Base-by-base conservation (phyloP, 768 basidiomycete genomes). In the Chalciporus sphaerocephalus region DNA sequence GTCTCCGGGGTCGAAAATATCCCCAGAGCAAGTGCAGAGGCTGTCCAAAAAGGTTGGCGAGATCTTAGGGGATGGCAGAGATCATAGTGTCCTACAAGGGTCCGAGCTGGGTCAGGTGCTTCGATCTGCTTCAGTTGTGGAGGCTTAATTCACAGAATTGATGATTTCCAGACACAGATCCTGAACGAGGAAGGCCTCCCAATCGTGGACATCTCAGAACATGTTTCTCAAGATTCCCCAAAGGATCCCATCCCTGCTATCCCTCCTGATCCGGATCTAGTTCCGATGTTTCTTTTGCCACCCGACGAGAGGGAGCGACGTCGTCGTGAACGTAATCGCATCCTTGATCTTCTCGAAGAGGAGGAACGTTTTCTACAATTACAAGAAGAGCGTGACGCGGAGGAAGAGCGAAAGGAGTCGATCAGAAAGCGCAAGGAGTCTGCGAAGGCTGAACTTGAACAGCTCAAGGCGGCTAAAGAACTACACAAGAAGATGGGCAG, bases 401-500 rank as follows among this genome's bases (percentile, higher is more conserved):
- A 66, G 30, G 70, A 79, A 42, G 64, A 62, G 36, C 66, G 66
- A 37, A 68, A 70, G 53, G 76, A 79, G 32, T 66, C 72, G n/a
- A 56, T 78, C 16, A 75, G 70, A 52, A 75, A 72, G 55, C 71
- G 75, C 20, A 78, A 71, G 54, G 71, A 77, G 49, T 77, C 73
- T 5, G 73, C 72, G 13, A 68, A 65, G 50, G 39, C 62, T 57
- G 71, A 76, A 45, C 57, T 72, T 45, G 68, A 72, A 30, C 64
- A 50, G 33, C 42, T 73, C 21, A 72, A 66, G 46, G 59, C 63
- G 16, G 59, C 68, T 16, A 67, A 62, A 32, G 72, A 83, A 47
- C 66, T 87, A 60, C 85, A 87, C 61, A 85, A 80, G 70, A 86
- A 80, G 67, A 87, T 91, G 85, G 87, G 86, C 2, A 80, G 74